These are phyloP conservation scores for Trichosporon faecale DNA, from an alignment of 1,284 basidiomycete species.

Conservation along the genomic window DNA sequence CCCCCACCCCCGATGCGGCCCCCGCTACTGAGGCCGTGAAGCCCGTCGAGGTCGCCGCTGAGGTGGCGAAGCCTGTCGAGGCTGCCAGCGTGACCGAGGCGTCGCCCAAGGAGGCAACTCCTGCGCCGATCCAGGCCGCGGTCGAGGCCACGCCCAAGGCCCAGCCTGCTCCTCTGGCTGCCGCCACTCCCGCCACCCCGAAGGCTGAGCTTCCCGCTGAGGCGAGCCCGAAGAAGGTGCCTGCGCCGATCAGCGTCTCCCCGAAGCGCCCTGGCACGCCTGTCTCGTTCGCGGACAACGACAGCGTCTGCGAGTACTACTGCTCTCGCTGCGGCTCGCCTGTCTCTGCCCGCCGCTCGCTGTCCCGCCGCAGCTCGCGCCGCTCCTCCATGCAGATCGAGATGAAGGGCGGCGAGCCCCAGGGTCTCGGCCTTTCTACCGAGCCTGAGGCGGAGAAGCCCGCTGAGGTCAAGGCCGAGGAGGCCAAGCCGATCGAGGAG, in stretches of 20 bases:
- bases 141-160: not conserved
- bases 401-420: not conserved
- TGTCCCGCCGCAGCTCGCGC: conserved; percentile 2
- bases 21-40: not conserved
- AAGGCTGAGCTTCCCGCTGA: not conserved
- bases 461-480: not conserved
- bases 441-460: not conserved
- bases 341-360: conserved; percentile 1
- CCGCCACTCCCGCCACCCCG: not conserved
- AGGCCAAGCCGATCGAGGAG: not conserved
- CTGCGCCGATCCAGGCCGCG: not conserved
- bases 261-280: not conserved
- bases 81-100: not conserved
- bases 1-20: not conserved
- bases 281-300: not conserved
- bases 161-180: not conserved
- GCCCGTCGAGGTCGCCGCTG: not conserved
- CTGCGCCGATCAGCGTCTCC: not conserved
- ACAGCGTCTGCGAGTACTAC: not conserved
- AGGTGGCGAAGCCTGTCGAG: not conserved
- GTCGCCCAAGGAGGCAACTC: not conserved
- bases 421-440: not conserved
- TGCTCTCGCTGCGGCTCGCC: conserved; percentile 5
- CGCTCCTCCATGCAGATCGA: not conserved
- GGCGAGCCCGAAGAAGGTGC: not conserved